Percentiles rank a stretch among this genome's conserved stretches.
These are phyloP conservation scores for Ophiostoma sp. DNA, from an alignment of 2,329 filamentous ascomycete species.

Conservation along the genomic window DNA sequence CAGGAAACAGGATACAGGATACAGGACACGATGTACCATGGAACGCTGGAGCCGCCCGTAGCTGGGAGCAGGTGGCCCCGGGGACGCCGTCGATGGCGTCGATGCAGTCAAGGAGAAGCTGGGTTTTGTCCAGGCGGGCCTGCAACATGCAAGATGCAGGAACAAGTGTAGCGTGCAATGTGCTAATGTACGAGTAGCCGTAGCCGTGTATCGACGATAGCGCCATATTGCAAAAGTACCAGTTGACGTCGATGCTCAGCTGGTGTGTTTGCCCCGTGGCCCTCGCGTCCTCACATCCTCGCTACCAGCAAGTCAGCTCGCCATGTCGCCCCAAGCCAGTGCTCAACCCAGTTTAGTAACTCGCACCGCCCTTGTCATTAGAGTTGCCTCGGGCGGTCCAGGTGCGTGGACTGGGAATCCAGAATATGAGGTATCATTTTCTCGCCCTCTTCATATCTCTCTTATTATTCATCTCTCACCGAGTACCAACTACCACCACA, in stretches of 20 bases:
- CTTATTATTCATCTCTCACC: not conserved
- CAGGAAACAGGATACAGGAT: not conserved
- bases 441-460: not conserved
- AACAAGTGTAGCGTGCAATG: not conserved
- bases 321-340: too few relatives aligned
- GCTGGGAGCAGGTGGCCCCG: not conserved
- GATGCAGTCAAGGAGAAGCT: not conserved
- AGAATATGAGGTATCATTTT: constrained; percentile 16
- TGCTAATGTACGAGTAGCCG: too few relatives aligned
- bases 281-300: too few relatives aligned
- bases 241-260: not conserved
- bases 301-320: too few relatives aligned
- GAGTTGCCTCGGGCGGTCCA: constrained; percentile 16
- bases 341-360: not conserved
- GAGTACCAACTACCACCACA: too few relatives aligned
- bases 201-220: too few relatives aligned
- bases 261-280: not conserved
- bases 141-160: not conserved
- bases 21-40: not conserved
- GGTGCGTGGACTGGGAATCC: constrained; percentile 16
- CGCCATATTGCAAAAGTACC: not conserved
- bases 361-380: not conserved
- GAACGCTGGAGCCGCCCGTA: constrained; percentile 2
- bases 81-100: not conserved
- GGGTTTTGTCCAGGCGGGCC: not conserved